Evolutionary conservation across 768 basidiomycete species (phyloP), one percentile per base, ranked within the genome.

Genomic region (Panaeolus cyanescens): DNA sequence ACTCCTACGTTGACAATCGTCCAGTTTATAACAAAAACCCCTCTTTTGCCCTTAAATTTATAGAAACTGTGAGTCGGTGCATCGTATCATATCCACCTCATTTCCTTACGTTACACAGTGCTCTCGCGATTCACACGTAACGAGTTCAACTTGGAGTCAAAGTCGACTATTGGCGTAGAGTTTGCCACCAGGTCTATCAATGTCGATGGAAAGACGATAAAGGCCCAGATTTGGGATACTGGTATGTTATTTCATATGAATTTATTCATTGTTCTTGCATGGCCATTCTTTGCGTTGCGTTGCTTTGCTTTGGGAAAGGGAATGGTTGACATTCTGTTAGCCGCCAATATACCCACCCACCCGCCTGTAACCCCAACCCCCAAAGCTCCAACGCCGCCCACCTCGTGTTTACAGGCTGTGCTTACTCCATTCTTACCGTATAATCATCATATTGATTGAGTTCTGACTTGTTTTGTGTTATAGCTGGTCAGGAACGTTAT

Each of bases 201-300:
- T 67, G 93, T 99, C n/a, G 96, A 99, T 72, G 87, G 88, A 37
- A 99, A 99, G 88, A 95, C 89, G 2, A 86, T 99, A 68, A 99
- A 99, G 77, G 96, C 96, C 20, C 96, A 99, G 78, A 92, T 99
- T 69, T 99, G 96, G 96, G 97, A 99, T 77, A 99, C 96, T 67
- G 95, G 93, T 93, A 67, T 68, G 91, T 75, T 55, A 45, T 55
- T 58, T 58, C 17, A 42, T 42, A n/a, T 7, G n/a, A n/a, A 3
- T 42, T 22, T 42, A 8, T 42, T 0, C 8, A 42, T 42, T 42
- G 7, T 39, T 7, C n/a, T n/a, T 19, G 6, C 19, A 15, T 39
- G 17, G 10, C 3, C 7, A 15, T 39, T 19, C 37, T 8, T 4
- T 59, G 50, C 33, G 34, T n/a, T 60, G 54, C 40, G n/a, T n/a